These are phyloP conservation scores for Mitragyna speciosa DNA, from an alignment of 257 asterid genomes.

Conservation along the genomic window DNA sequence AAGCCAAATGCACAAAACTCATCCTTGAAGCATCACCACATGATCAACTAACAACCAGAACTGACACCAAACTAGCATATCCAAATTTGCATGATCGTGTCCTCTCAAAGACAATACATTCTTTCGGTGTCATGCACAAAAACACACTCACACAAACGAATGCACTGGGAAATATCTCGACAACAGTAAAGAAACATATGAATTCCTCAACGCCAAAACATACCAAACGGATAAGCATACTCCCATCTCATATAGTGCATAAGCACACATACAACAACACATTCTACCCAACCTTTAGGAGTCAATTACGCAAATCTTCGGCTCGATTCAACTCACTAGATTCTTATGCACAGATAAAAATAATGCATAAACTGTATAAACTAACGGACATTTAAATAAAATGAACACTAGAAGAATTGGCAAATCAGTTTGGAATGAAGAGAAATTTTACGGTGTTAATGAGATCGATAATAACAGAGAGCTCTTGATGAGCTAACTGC, in stretches of 20 bases:
- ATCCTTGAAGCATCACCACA: no score
- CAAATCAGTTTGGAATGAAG: constrained; percentile 5
- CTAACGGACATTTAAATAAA: background rate
- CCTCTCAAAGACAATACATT: background rate
- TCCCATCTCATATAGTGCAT: background rate
- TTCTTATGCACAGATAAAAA: no score
- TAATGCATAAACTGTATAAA: no score
- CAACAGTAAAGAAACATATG: no score
- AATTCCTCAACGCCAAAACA: no score
- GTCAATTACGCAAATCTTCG: background rate
- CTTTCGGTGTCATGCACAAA: no score
- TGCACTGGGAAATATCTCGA: background rate
- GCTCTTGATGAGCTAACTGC: constrained; percentile 94
- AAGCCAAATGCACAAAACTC: no score
- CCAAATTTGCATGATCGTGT: background rate
- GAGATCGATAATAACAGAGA: constrained; percentile 87
- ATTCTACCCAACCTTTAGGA: background rate
- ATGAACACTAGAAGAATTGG: background rate
- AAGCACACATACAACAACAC: background rate
- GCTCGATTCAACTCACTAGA: background rate
- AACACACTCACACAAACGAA: background rate
- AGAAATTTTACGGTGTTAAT: constrained; percentile 64
- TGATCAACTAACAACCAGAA: no score
- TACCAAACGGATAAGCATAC: no score
- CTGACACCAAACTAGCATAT: no score